Percentiles rank a stretch among this genome's conserved stretches.
phyloP scores from a whole-genome alignment of 1,284 basidiomycete species.

The Exobasidium rhododendri region DNA sequence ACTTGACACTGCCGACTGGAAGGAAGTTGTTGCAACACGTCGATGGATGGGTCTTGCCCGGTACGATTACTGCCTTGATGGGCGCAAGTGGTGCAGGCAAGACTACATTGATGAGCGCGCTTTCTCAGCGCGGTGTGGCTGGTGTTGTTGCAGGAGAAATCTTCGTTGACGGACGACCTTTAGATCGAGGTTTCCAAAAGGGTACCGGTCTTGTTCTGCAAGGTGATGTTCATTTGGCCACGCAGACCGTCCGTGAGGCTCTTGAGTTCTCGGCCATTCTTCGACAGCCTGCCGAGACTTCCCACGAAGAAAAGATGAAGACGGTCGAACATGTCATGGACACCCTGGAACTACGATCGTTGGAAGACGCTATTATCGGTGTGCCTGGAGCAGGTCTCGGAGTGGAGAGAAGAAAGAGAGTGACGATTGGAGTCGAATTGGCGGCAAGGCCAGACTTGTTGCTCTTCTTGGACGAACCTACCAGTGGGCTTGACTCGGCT shows the following conservation, averaged over 20 bases:
- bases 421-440: constrained; percentile 47
- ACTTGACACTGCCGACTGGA: constrained; percentile 17
- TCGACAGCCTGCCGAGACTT: constrained; percentile 34
- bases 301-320: constrained; percentile 32
- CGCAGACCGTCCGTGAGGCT: constrained; percentile 43
- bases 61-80: constrained; percentile 22
- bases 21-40: constrained; percentile 28
- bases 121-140: constrained; percentile 20
- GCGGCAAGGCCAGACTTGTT: constrained; percentile 45
- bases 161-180: constrained; percentile 21
- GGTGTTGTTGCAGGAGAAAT: constrained; percentile 21
- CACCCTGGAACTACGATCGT: constrained; percentile 33
- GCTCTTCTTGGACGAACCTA: constrained; percentile 51
- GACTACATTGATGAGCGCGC: constrained; percentile 25
- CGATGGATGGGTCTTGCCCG: constrained; percentile 23
- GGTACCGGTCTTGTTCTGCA: constrained; percentile 25
- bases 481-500: constrained; percentile 38
- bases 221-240: constrained; percentile 38
- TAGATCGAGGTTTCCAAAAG: constrained; percentile 22
- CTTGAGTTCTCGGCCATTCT: constrained; percentile 42
- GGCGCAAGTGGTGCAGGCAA: constrained; percentile 23
- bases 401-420: constrained; percentile 38
- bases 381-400: constrained; percentile 38
- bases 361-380: constrained; percentile 42
- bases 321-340: constrained; percentile 36